These are phyloP conservation scores for Pichia rugopelliculosa DNA, from an alignment of 805 yeast genomes.

Conservation along the genomic window DNA sequence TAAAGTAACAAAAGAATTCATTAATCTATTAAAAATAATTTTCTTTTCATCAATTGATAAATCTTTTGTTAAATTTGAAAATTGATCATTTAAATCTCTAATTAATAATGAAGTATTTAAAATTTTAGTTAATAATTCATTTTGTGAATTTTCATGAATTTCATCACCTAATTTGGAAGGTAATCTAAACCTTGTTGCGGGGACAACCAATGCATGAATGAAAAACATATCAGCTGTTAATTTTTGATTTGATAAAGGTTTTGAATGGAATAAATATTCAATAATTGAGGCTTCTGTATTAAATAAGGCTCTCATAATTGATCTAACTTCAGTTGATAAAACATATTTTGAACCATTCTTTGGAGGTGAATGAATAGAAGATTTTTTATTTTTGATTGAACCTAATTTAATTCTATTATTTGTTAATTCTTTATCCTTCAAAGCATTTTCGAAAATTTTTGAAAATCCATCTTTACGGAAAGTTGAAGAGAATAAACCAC, in stretches of 20 bases:
- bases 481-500: conserved; percentile 91
- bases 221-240: conserved; percentile 78
- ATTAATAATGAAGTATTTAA: conserved; percentile 74
- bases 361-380: conserved; percentile 39
- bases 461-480: conserved; percentile 93
- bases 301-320: conserved; percentile 69
- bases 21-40: conserved; percentile 74
- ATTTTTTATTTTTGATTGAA: conserved; percentile 14
- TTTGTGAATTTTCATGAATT: conserved; percentile 89
- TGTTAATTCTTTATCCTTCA: conserved; percentile 71
- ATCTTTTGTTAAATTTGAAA: conserved; percentile 55
- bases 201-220: conserved; percentile 81
- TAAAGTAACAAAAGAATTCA: conserved; percentile 91
- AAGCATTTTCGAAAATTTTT: conserved; percentile 83
- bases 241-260: conserved; percentile 49
- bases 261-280: conserved; percentile 70
- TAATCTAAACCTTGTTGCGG: conserved; percentile 92
- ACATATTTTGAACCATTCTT: conserved; percentile 78
- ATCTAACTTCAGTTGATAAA: conserved; percentile 79
- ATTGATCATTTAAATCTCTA: conserved; percentile 83
- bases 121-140: conserved; percentile 75
- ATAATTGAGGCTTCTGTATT: conserved; percentile 61
- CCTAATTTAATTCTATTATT: conserved; percentile 69
- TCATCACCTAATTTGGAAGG: conserved; percentile 98
- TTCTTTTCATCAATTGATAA: conserved; percentile 56